Evolutionary conservation across 805 yeast genomes (phyloP).

Genomic region (Clavispora fructus): DNA sequence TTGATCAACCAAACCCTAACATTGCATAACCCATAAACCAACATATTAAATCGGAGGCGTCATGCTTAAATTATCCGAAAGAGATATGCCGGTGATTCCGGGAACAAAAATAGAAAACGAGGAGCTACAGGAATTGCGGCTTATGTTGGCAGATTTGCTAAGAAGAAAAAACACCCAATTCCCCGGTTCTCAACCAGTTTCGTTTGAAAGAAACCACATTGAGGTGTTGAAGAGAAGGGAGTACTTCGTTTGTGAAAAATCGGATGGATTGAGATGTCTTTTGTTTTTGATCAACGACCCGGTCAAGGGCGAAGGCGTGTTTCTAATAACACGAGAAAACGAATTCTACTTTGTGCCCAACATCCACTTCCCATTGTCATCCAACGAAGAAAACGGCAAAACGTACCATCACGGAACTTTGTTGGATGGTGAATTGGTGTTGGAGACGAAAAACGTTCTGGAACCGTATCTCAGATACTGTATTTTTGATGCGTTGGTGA

Average conservation of each 20-base stretch:
- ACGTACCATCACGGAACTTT: conserved; percentile 81
- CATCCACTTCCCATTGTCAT: conserved; percentile 72
- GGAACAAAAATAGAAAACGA: conserved; percentile 74
- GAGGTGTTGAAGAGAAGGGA: conserved; percentile 61
- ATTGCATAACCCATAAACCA: background rate
- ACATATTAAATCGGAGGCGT: background rate
- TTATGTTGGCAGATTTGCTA: conserved; percentile 61
- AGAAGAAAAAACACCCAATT: conserved; percentile 53
- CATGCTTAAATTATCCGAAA: conserved; percentile 36
- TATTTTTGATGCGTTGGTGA: conserved; percentile 86
- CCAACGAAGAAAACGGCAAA: conserved; percentile 40
- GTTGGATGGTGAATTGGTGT: conserved; percentile 90
- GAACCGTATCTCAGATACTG: conserved; percentile 58
- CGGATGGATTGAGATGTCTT: conserved; percentile 87
- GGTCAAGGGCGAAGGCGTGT: conserved; percentile 80
- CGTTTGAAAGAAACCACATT: conserved; percentile 75
- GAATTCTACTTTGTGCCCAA: conserved; percentile 78
- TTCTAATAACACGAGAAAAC: conserved; percentile 82
- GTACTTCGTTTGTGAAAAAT: conserved; percentile 91
- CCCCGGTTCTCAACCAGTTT: conserved; percentile 95
- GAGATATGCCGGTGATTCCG: conserved; percentile 79
- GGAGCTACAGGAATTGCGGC: conserved; percentile 61
- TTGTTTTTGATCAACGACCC: conserved; percentile 64
- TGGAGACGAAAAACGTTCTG: conserved; percentile 58
- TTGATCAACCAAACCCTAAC: background rate